phyloP scores from a whole-genome alignment of 2,329 filamentous ascomycete species.

The Ascochyta clinopodiicola region DNA sequence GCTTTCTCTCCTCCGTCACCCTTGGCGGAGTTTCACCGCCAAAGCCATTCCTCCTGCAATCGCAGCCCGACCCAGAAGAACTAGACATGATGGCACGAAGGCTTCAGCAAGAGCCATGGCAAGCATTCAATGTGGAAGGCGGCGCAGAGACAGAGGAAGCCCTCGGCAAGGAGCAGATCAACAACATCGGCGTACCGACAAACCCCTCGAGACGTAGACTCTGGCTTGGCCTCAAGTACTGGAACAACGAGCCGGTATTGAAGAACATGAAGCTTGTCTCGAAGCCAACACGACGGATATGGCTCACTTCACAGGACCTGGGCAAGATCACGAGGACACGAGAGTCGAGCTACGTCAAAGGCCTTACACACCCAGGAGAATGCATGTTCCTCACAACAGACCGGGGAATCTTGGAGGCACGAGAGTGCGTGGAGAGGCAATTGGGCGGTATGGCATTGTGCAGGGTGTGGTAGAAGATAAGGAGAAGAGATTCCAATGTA shows the following conservation, averaged over 20 bases:
- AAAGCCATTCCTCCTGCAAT: constrained; percentile 42
- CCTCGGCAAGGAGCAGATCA: constrained; percentile 28
- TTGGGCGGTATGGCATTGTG: constrained; percentile 82
- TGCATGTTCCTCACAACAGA: constrained; percentile 81
- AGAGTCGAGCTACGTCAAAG: constrained; percentile 70
- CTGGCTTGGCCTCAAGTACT: constrained; percentile 93
- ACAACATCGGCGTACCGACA: constrained; percentile 40
- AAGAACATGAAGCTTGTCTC: constrained; percentile 69
- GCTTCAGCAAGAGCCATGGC: constrained; percentile 51
- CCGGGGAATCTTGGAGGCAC: constrained; percentile 76
- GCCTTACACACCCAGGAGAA: constrained; percentile 78
- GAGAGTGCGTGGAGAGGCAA: constrained; percentile 81
- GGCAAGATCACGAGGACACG: constrained; percentile 72
- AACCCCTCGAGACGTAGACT: constrained; percentile 79
- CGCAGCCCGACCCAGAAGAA: constrained; percentile 36
- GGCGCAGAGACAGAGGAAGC: constrained; percentile 10
- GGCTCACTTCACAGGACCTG: constrained; percentile 67
- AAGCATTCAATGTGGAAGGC: constrained; percentile 31
- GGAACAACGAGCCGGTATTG: constrained; percentile 80
- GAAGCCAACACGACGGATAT: constrained; percentile 77
- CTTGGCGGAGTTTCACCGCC: constrained; percentile 69
- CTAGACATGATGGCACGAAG: constrained; percentile 40
- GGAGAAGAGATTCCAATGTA: constrained; percentile 2
- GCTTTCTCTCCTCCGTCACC: constrained; percentile 81
- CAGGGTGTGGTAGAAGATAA: constrained; percentile 58